Evolutionary conservation across 805 yeast genomes (phyloP).

Genomic region (Komagataella populi): DNA sequence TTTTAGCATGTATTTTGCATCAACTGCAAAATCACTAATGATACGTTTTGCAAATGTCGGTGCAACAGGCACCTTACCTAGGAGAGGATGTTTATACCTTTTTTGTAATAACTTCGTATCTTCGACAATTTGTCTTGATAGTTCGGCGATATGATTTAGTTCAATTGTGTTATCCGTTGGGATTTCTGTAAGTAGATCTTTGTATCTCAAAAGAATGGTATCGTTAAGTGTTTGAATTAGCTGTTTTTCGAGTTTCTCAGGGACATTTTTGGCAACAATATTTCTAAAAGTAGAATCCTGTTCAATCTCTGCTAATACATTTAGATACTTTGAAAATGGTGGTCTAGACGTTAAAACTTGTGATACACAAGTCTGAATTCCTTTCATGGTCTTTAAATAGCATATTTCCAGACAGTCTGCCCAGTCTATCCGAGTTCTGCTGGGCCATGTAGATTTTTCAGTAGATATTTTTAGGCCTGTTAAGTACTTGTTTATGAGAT

Average conservation of each 20-base stretch:
- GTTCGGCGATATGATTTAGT: slow-evolving; percentile 39
- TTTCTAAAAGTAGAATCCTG: not conserved
- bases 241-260: not conserved
- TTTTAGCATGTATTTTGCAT: slow-evolving; percentile 33
- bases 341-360: not conserved
- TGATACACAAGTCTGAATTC: not conserved
- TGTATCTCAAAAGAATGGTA: not conserved
- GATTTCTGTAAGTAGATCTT: not conserved
- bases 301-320: not conserved
- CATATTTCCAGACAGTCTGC: not conserved
- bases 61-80: slow-evolving; percentile 20
- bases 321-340: not conserved
- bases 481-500: not conserved
- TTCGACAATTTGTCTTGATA: slow-evolving; percentile 38
- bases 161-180: slow-evolving; percentile 29
- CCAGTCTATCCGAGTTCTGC: not conserved
- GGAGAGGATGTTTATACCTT: slow-evolving; percentile 3
- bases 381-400: not conserved
- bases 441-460: not conserved
- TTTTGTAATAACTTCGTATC: slow-evolving; percentile 40
- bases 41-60: slow-evolving; percentile 31
- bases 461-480: not conserved
- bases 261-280: not conserved
- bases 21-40: slow-evolving; percentile 40
- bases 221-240: not conserved